Percentiles rank a stretch among this genome's conserved stretches.
Conservation (phyloP, 1,284 basidiomycete species). For the Cutaneotrichosporon spelunceum region DNA sequence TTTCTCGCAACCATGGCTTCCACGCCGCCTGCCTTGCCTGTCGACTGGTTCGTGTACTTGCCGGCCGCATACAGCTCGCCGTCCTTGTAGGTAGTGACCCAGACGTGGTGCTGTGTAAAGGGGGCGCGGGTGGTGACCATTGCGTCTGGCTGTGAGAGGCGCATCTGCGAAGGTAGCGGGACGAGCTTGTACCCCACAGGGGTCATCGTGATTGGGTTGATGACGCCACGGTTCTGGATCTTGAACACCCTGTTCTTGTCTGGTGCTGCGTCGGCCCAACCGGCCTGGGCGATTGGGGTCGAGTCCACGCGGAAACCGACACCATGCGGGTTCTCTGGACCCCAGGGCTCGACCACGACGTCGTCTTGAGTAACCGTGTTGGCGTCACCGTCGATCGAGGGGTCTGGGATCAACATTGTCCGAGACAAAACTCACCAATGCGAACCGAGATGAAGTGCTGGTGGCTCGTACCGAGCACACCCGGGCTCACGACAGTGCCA, state of each 20-base stretch:
- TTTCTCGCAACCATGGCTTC: background rate
- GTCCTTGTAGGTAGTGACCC: constrained; percentile 7
- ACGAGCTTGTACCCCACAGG: constrained; percentile 10
- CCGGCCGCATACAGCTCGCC: constrained; percentile 11
- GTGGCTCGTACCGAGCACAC: constrained; percentile 6
- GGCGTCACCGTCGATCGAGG: constrained; percentile 6
- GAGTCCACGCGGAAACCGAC: constrained; percentile 4
- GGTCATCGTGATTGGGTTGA: constrained; percentile 8
- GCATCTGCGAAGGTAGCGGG: constrained; percentile 4
- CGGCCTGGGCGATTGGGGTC: background rate
- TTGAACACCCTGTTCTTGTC: constrained; percentile 44
- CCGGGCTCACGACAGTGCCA: constrained; percentile 5
- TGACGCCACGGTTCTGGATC: constrained; percentile 45
- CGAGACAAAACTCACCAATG: background rate
- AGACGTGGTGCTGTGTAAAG: constrained; percentile 10
- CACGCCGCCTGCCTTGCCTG: constrained; percentile 1
- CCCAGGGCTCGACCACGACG: constrained; percentile 1
- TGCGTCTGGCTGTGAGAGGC: constrained; percentile 7
- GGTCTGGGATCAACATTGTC: background rate
- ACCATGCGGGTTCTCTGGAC: constrained; percentile 7
- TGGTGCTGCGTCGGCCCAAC: constrained; percentile 6
- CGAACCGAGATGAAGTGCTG: constrained; percentile 9
- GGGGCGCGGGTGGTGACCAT: constrained; percentile 10
- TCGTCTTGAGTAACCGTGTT: constrained; percentile 7
- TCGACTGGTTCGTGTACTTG: constrained; percentile 11